Evolutionary conservation across 805 yeast species (phyloP), one percentile per base, ranked within the genome.

Genomic region (Barnettozyma botsteinii): DNA sequence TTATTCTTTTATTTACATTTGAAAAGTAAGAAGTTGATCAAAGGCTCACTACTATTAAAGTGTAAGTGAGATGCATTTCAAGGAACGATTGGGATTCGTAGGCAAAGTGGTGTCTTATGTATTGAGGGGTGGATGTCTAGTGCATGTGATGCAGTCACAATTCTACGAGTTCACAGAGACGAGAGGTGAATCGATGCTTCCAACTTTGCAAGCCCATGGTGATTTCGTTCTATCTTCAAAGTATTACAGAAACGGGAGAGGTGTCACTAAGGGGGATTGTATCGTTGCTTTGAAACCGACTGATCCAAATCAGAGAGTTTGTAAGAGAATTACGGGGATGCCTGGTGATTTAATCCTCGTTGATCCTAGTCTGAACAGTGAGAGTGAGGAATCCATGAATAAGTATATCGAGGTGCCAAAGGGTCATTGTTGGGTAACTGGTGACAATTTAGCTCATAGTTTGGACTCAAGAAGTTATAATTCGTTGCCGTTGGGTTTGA

Each of bases 351-450:
- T 80, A 14, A 75, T 93, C 4, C 59, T 82, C 39, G 70, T 85
- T 3, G 97, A 93, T 57, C 97, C 97, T 11, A 75, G 87, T 31
- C 68, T 73, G 42, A 38, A 48, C 23, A 55, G 55, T 10, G 51
- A 53, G 18, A 49, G 49, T 31, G 43, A 43, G 20, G 59, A 56
- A 5, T 48, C 52, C 15, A 60, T 57, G 36, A 47, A 63, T 33
- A 73, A 75, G 41, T 86, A 69, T 59, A 79, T 91, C 8, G 69
- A 66, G 41, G 89, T 93, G 0, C 98, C 98, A 1, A 77, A 80
- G 49, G 98, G 98, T 3, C 98, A 93, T 61, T 85, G 86, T 35
- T 93, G 98, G 98, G 81, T 89, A 4, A 87, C 97, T 0, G 99
- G 99, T 2, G 99, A 93, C 56, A 93, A 93, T 56, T 62, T 91